Conservation (phyloP, 2,329 filamentous ascomycete genomes). For the Aspergillus sp. region DNA sequence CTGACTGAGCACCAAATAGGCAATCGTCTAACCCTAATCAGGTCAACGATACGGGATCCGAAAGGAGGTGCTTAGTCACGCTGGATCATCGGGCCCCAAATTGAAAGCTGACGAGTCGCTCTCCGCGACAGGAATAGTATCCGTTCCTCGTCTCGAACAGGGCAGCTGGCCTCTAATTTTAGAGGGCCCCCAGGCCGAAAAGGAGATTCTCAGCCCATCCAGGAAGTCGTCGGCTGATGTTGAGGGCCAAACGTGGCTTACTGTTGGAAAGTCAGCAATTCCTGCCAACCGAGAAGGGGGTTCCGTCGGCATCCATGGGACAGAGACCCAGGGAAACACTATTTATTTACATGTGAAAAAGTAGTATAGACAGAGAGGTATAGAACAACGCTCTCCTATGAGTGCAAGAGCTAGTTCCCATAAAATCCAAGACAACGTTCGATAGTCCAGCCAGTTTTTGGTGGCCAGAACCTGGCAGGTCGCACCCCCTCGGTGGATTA, state of each 20-base stretch:
- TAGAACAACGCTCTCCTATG: background rate
- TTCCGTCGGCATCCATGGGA: constrained; percentile 18
- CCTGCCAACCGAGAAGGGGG: background rate
- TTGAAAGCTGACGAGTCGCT: constrained; percentile 9
- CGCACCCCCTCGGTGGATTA: background rate
- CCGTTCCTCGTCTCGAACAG: background rate
- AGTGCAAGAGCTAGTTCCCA: too few species aligned
- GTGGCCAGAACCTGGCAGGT: background rate
- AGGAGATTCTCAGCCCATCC: background rate
- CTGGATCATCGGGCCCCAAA: background rate
- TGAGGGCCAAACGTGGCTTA: background rate
- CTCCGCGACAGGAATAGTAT: constrained; percentile 10
- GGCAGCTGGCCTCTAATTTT: constrained; percentile 3
- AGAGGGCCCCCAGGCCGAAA: background rate
- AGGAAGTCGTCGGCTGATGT: background rate
- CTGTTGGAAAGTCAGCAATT: background rate
- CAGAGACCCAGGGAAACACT: constrained; percentile 19
- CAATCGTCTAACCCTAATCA: background rate
- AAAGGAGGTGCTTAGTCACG: background rate
- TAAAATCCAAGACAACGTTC: too few species aligned
- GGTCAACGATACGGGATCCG: background rate
- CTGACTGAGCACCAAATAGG: background rate
- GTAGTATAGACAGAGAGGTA: background rate
- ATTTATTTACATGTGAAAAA: constrained; percentile 19
- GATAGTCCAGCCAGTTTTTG: background rate